Evolutionary conservation across 2,329 filamentous ascomycete species (phyloP), one percentile per base, ranked within the genome.

Genomic region (Fusarium transvaalense): DNA sequence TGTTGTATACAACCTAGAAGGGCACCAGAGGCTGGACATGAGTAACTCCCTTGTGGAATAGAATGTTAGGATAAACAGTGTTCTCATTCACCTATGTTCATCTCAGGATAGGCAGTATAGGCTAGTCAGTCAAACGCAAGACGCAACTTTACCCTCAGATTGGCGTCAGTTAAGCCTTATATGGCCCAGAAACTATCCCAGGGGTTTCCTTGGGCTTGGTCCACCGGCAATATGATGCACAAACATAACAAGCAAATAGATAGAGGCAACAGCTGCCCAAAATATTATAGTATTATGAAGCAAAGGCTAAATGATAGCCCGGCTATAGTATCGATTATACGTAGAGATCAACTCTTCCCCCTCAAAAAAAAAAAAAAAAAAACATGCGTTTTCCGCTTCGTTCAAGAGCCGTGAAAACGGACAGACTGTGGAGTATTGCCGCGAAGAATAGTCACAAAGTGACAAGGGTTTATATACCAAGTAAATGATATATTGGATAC

Each of bases 241-340:
- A 25, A 47, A 42, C 58, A 60, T 42, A 42, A 21, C 27, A 32
- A 6, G 17, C 15, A 21, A 37, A 17, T 34, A 34, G 32, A 14
- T 41, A 68, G 66, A 77, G 77, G 79, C 80, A 74, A 80, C 76
- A 81, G 19, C 15, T 41, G 19, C 19, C 76, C 81, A 79, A 73
- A 78, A 78, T 79, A 82, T 82, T 82, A 82, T 79, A 81, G 76
- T 76, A 79, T 78, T 79, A 81, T 75, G 77, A 79, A 80, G 76
- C 76, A 78, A 74, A 80, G 77, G 78, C 78, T 72, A 75, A 75
- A 77, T 76, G 71, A 75, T 75, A 78, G 62, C 71, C 69, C 70
- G 62, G 68, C 66, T 63, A 64, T 68, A 63, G 54, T 62, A 63
- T 67, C 61, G 58, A 63, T 61, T 58, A 57, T 72, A 72, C 59